Evolutionary conservation across 345 rosid species (phyloP), one percentile per base, ranked within the genome.

Genomic region (Eucalyptus erythrocorys): DNA sequence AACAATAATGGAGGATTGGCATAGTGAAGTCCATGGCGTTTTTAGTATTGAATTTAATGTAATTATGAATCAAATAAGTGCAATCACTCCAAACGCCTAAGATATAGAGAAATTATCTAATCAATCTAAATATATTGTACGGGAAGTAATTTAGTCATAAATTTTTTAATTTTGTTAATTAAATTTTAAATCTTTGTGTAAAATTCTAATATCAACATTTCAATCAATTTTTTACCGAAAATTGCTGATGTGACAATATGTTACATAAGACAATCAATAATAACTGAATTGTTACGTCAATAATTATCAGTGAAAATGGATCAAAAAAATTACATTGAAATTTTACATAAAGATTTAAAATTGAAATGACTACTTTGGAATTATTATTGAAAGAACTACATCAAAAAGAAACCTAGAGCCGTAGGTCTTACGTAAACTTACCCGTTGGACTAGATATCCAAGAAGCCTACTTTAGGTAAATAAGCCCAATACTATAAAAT

Each of bases 161-260:
- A 1, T 5, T 68, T 68, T 17, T 34, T 0, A 68, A 68, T 68
- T 68, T 34, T 34, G 3, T 3, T 4, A n/a, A n/a, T 14, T 66
- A 6, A 61, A 30, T 30, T 1, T 30, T 12, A 27, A 66, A 66
- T 8, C 1, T 64, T n/a, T 15, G 10, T 14, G 6, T 8, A 1
- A 16, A 66, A 66, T 66, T 16, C 0, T 15, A 32, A 66, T 32
- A 32, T 13, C 1, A 34, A 32, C 11, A 32, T 15, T 66, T 15
- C 2, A 0, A 15, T 7, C 11, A n/a, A 64, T 15, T 68, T 68
- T 32, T 5, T 9, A 5, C 0, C 2, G 0, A 6, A 68, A 68
- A 8, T 68, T 3, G 1, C 24, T 51, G 1, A 51, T 0, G 8
- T 3, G 8, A 17, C 17, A 0, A 17, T 50, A 3, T 50, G 9